Conservation (phyloP, 305 asterid species). For the Fraxinus sp. region DNA sequence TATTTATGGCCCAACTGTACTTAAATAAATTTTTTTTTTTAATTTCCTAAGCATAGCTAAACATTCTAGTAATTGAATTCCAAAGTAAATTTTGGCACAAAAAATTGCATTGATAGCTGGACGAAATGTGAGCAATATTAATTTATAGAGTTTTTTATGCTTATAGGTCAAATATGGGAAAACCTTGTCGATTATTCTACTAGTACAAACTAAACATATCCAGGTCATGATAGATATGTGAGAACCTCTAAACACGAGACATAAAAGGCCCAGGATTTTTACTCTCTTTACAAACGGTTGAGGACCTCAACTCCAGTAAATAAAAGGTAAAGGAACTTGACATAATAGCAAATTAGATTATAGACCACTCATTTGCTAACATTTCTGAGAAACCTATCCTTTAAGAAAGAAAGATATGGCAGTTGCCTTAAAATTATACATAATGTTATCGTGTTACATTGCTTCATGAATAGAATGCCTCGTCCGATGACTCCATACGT, state of each 20-base stretch:
- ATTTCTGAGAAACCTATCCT: background rate
- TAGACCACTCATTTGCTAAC: background rate
- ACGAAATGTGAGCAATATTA: background rate
- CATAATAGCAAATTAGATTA: background rate
- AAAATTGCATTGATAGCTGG: background rate
- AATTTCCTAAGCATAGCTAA: too few species aligned
- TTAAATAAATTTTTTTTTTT: too few species aligned
- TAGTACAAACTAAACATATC: background rate
- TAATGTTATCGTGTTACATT: too few species aligned
- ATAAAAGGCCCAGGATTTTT: too few species aligned
- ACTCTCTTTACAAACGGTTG: background rate
- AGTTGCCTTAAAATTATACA: background rate
- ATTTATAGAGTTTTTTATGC: background rate
- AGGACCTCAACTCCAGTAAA: background rate
- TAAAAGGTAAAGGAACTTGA: background rate
- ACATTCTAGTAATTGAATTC: too few species aligned
- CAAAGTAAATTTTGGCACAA: too few species aligned
- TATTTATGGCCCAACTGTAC: too few species aligned
- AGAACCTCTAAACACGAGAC: too few species aligned
- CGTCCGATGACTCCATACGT: too few species aligned
- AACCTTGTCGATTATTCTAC: background rate
- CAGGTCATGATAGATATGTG: too few species aligned
- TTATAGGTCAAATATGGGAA: too few species aligned
- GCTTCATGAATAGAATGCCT: too few species aligned
- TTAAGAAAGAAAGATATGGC: background rate